Evolutionary conservation across 108 stramenopile genomes (phyloP), one percentile per base, ranked within the genome.

Genomic region (Aureococcus anophagefferens): DNA sequence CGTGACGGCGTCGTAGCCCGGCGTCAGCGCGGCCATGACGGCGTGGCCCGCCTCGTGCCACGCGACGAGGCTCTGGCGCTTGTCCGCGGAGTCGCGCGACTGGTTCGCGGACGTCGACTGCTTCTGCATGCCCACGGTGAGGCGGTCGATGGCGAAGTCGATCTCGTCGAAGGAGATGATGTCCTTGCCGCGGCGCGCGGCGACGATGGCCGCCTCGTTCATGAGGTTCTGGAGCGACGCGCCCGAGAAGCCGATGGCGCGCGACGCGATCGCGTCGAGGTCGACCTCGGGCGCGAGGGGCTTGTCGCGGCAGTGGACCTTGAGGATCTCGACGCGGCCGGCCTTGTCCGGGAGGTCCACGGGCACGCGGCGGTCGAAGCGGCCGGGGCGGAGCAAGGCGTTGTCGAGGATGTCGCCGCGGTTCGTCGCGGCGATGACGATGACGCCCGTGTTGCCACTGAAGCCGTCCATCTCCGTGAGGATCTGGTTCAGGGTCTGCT

Each of bases 391-490:
- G 13, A 82, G 77, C 44, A 88, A 67, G 33, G 87, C 87, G 18
- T 67, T 36, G 79, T 87, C 86, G 9, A 87, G 77, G 46, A 87
- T 77, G 81, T 87, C 86, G 29, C 71, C 79, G 17, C 84, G 79
- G 71, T 83, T 83, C 51, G 84, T 85, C n/a, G 78, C 84, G 29
- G 84, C 84, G 62, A 85, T 78, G 67, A 81, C 77, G 68, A 85
- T 81, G 51, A 85, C 82, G 36, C 82, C 82, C 29, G 72, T 44
- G 71, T 80, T 79, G 34, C 72, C 68, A 62, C 59, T 21, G 71
- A 85, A 85, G 37, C 84, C 84, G 71, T 85, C 84, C 82, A 85
- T 83, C 78, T 85, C 84, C 30, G 77, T 77, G 5, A 85, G 77
- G 37, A 85, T 65, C 82, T 85, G 84, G 76, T 85, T 85, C 0